Evolutionary conservation across 2,329 filamentous ascomycete genomes (phyloP).

Genomic region (Ophiostoma himal-ulmi): DNA sequence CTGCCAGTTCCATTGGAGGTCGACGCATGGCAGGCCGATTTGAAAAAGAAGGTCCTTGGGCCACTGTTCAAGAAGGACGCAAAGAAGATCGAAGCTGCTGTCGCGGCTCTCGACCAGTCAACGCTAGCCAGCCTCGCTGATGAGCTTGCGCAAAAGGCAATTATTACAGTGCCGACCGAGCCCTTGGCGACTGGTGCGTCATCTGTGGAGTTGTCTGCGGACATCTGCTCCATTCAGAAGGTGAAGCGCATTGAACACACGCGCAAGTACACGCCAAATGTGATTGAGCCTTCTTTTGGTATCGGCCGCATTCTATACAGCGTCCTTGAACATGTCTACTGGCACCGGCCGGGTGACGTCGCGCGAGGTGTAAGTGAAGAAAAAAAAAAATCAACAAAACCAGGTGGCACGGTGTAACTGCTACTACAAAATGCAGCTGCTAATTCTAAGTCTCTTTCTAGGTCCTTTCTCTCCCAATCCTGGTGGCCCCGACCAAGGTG

Average conservation of each 20-base stretch:
- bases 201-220: constrained; percentile 63
- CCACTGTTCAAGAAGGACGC: constrained; percentile 93
- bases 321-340: constrained; percentile 91
- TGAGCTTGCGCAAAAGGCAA: constrained; percentile 48
- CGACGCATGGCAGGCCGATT: constrained; percentile 80
- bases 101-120: constrained; percentile 71
- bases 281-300: constrained; percentile 95
- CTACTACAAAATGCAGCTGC: too few species aligned
- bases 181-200: constrained; percentile 69
- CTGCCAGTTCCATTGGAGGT: constrained; percentile 70
- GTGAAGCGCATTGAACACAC: constrained; percentile 70
- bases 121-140: constrained; percentile 73
- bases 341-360: constrained; percentile 77
- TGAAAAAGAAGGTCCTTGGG: constrained; percentile 94
- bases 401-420: too few species aligned
- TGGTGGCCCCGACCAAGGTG: constrained; percentile 89
- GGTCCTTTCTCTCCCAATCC: constrained; percentile 46
- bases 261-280: constrained; percentile 89
- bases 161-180: constrained; percentile 37
- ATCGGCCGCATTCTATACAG: constrained; percentile 92
- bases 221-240: too few species aligned
- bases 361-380: constrained; percentile 59
- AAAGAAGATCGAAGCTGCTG: constrained; percentile 73
- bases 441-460: too few species aligned
- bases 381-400: too few species aligned